Evolutionary conservation across 257 asterid genomes (phyloP), one percentile per base, ranked within the genome.

Genomic region (Nicotiana noctiflora): DNA sequence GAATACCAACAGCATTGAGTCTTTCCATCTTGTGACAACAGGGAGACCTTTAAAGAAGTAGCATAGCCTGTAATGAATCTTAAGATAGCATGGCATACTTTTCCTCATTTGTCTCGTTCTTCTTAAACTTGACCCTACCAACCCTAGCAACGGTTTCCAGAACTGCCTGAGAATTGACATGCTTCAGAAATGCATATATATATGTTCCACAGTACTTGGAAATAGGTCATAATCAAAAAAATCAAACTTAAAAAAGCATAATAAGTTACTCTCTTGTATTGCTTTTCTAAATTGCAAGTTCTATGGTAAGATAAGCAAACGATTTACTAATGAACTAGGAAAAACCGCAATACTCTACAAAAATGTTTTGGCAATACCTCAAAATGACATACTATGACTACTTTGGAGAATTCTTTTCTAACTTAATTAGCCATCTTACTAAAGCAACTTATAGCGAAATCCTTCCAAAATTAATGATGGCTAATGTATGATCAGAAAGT

Each of bases 111-210:
- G 94, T 90, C 76, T 90, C 97, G 67, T 92, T 93, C 85, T 90
- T 93, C 93, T 93, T 93, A 88, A 90, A 86, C 93, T 84, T 88
- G 70, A 93, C 90, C 85, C 95, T 88, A 65, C 97, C 98, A 88
- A 93, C 90, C 86, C 97, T 88, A 66, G 98, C 98, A 88, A 93
- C 96, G 82, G 94, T 90, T 87, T 92, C 98, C 85, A 93, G 83
- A 87, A 90, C 92, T 76, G 97, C 98, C 97, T 93, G 94, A 62
- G 80, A 83, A 84, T 81, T 86, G 84, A 88, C 52, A 44, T 27
- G 56, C 75, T 52, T 76, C 78, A 85, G 79, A 65, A 70, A 59
- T 65, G 51, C 78, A 19, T 46, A 67, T 0, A 8, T 40, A 40
- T 40, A 11, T n/a, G n/a, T 21, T 61, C 32, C 44, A 15, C 34